Evolutionary conservation across 2,329 filamentous ascomycete species (phyloP), one percentile per base, ranked within the genome.

Genomic region (Cladosporium cucumerinum): DNA sequence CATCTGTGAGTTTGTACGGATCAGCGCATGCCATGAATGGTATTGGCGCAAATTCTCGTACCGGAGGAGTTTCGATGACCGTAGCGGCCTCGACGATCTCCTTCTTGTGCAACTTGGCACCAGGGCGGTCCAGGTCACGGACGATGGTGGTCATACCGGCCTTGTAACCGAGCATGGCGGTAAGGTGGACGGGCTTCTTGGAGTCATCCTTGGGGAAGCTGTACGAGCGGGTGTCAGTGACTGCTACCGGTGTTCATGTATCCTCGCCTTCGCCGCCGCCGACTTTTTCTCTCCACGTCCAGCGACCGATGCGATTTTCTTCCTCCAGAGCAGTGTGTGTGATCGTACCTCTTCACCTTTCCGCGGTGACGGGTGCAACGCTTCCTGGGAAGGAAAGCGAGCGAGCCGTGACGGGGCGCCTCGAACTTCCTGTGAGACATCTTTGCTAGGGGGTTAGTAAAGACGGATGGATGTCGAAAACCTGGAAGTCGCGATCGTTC

Each of bases 201-300:
- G 93, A 86, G 87, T 99, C 93, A 91, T 99, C 95, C 90, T 98
- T 98, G 80, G 95, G 95, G 89, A 99, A 99, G 84, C 92, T 96
- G 79, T 75, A 65, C 25, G 57, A 21, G 10, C 2, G 28, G n/a
- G 39, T 43, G 61, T 65, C 34, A 65, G 63, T 55, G 54, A 5
- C n/a, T 64, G 54, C 49, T 34, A 21, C 61, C 18, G 3, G 26
- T 57, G 23, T 49, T 25, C 26, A 23, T 18, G 36, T 52, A 21
- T 25, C 32, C 46, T 10, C 32, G 48, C 32, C 26, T 5, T 32
- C 43, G 28, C 21, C 57, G 48, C 25, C 68, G 64, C 71, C 65
- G 64, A 70, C 32, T 30, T 36, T 36, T 30, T 25, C 60, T 46
- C 34, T 62, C 60, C 32, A 21, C 23, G n/a, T 52, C 23, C 30